Evolutionary conservation across 2,329 filamentous ascomycete genomes (phyloP), one percentile per base, ranked within the genome.

Genomic region (Colletotrichum paranaense): DNA sequence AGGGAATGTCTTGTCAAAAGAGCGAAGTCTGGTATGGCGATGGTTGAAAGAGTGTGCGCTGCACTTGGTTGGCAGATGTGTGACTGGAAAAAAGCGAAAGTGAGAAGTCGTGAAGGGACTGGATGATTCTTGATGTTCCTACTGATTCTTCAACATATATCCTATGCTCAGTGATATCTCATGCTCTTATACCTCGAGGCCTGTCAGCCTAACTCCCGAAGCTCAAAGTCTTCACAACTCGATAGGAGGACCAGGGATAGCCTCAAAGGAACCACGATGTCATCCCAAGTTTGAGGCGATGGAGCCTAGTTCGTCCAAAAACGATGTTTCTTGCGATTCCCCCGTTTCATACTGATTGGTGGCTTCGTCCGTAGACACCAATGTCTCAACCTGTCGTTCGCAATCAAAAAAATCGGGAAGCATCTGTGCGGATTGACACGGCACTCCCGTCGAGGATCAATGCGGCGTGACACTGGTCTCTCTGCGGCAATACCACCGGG

Each of bases 281-380:
- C 60, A 73, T 65, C 65, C 55, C 46, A 65, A 56, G 67, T 62
- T 57, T 57, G 32, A 38, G 67, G 32, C 38, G 22, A 55, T n/a
- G 46, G 2, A 42, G 32, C 19, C 30, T 55, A 57, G 56, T 62
- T 70, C 46, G 38, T 70, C 67, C 70, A 35, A 73, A 73, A 62
- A 62, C 56, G 60, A 30, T 65, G 56, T 66, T 62, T 62, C 60
- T 73, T 65, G 70, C 67, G 70, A 73, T 46, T 8, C 57, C 26
- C 2, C 53, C 71, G 56, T 73, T 71, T 66, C 71, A 71, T 62
- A 38, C 22, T 73, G 67, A 71, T 73, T 71, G 67, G 67, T 71
- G 71, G 67, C 71, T 62, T 66, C 46, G 57, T 58, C 56, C 32
- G 32, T 56, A 49, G 24, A 58, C 53, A 49, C 42, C 9, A 60